Conservation (phyloP, 106 monocot genomes). For the Platanthera guangdongensis region DNA sequence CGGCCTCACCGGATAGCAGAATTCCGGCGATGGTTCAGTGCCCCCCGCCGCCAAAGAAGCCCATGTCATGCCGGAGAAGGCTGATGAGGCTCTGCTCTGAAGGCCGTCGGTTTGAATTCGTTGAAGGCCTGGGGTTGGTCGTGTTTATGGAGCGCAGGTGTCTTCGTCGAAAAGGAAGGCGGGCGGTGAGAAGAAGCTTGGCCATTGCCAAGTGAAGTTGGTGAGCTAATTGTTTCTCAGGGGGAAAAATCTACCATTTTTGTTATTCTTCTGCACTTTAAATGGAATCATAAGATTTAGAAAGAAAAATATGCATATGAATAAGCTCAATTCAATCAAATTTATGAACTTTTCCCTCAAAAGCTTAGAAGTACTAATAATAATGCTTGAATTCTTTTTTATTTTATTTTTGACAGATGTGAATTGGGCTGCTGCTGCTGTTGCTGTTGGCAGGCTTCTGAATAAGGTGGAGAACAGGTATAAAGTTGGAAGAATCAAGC, state of each 20-base stretch:
- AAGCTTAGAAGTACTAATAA: neutral
- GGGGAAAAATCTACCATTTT: too few species aligned
- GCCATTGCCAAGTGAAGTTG: neutral
- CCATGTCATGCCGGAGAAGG: neutral
- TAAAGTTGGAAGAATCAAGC: neutral
- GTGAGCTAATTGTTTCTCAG: neutral
- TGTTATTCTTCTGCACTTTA: too few species aligned
- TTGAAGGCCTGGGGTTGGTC: conserved; percentile 1
- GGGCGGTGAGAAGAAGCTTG: neutral
- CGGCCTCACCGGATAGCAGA: neutral
- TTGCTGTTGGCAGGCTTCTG: neutral
- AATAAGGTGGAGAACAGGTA: neutral
- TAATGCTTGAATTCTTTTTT: neutral
- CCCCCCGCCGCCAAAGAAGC: conserved; percentile 8
- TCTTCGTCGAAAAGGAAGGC: neutral
- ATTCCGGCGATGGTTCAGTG: conserved; percentile 1
- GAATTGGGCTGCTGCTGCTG: neutral
- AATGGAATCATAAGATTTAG: too few species aligned
- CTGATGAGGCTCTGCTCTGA: too few species aligned
- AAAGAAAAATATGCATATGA: too few species aligned
- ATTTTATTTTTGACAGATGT: neutral
- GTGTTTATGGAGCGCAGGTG: conserved; percentile 1
- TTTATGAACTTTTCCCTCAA: neutral
- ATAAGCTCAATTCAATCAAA: too few species aligned
- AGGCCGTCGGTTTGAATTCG: neutral